Evolutionary conservation across 1,284 basidiomycete species (phyloP).

Genomic region (Rhodotorula sp.): DNA sequence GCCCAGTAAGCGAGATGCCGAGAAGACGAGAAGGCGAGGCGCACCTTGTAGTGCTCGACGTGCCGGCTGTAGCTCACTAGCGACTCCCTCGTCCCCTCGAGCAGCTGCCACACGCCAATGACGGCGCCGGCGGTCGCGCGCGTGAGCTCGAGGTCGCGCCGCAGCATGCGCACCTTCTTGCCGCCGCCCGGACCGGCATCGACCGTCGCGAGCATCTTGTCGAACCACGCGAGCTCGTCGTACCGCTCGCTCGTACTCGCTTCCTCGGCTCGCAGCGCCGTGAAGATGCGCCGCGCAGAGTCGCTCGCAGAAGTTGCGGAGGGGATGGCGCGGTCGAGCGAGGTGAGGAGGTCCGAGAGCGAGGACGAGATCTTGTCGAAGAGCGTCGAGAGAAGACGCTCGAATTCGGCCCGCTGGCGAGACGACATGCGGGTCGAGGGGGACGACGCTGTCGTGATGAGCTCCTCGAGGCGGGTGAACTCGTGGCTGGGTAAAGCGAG

Average conservation of each 20-base stretch:
- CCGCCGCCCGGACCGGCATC: neutral
- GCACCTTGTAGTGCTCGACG: constrained; percentile 35
- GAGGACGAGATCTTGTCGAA: constrained; percentile 36
- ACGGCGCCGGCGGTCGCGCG: constrained; percentile 37
- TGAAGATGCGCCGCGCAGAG: constrained; percentile 33
- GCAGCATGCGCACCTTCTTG: constrained; percentile 36
- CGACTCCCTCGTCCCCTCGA: constrained; percentile 41
- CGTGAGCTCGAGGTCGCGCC: constrained; percentile 42
- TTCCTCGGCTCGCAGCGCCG: constrained; percentile 27
- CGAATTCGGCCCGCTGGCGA: constrained; percentile 9
- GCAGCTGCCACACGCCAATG: constrained; percentile 20
- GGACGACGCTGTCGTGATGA: constrained; percentile 27
- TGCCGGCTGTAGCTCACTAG: constrained; percentile 35
- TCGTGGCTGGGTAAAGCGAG: constrained; percentile 13
- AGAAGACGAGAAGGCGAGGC: neutral
- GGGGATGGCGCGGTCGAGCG: constrained; percentile 43
- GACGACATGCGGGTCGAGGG: constrained; percentile 19
- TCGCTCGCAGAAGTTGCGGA: constrained; percentile 37
- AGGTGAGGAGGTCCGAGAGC: constrained; percentile 34
- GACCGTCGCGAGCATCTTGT: constrained; percentile 16
- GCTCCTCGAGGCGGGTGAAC: constrained; percentile 44
- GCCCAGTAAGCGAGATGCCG: neutral
- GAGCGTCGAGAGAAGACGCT: constrained; percentile 39
- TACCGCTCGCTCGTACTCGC: constrained; percentile 10
- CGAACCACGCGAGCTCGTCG: constrained; percentile 24